These are phyloP conservation scores for Uronychia setigera DNA, from an alignment of 73 alveolate genomes.

Conservation along the genomic window DNA sequence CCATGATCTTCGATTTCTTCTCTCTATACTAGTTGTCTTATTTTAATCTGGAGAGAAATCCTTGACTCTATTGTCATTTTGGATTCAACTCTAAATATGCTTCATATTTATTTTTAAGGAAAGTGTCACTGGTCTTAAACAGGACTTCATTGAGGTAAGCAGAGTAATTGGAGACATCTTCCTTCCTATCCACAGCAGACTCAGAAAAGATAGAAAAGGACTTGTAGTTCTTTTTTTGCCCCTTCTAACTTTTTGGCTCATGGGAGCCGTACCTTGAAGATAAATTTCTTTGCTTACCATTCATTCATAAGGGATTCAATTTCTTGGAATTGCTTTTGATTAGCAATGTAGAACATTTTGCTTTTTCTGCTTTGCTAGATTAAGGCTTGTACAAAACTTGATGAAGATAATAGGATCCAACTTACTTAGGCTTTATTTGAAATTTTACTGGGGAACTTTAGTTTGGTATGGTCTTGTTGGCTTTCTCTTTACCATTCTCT, in stretches of 20 bases:
- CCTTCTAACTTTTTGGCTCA: background rate
- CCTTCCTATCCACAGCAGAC: background rate
- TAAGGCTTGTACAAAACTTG: background rate
- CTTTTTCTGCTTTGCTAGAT: background rate
- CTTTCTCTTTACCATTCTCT: too few species aligned
- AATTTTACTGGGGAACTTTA: background rate
- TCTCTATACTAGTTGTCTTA: background rate
- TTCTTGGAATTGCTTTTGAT: background rate
- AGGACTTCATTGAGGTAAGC: background rate
- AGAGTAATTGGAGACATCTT: background rate
- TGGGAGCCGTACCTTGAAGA: conserved; percentile 3
- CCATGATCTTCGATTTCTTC: background rate
- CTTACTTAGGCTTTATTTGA: background rate
- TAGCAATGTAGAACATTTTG: background rate
- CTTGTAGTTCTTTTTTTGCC: background rate
- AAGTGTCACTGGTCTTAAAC: background rate
- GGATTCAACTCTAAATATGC: background rate
- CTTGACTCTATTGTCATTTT: background rate
- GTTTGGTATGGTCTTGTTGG: too few species aligned
- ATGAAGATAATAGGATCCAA: too few species aligned
- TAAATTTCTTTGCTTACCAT: background rate
- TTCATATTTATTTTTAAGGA: background rate
- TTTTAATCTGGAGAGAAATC: background rate
- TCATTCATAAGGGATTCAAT: background rate
- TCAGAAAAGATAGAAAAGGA: background rate